Conservation (phyloP, 2,329 filamentous ascomycete species). For the Pyricularia pennisetigena region DNA sequence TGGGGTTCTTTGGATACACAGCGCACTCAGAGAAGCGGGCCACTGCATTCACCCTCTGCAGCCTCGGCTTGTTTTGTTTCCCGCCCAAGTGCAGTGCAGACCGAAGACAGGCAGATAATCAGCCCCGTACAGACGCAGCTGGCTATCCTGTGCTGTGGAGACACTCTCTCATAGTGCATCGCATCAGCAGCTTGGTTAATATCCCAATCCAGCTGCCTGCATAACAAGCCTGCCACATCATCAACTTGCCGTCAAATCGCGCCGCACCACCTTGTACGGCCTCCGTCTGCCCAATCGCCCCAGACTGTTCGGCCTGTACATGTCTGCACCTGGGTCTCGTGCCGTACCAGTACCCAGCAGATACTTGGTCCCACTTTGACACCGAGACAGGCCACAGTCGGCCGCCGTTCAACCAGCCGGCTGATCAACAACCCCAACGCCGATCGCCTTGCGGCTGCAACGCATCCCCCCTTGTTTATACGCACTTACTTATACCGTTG, state of each 20-base stretch:
- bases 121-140: neutral
- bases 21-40: neutral
- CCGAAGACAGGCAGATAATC: neutral
- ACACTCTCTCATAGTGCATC: neutral
- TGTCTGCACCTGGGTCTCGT: slow-evolving; percentile 18
- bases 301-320: slow-evolving; percentile 15
- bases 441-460: slow-evolving; percentile 12
- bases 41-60: neutral
- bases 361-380: slow-evolving; percentile 13
- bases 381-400: slow-evolving; percentile 3
- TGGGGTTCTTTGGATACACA: neutral
- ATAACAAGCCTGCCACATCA: slow-evolving; percentile 34
- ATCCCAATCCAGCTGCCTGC: slow-evolving; percentile 34
- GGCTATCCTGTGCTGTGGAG: neutral
- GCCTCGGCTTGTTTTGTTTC: neutral
- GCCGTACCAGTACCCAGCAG: slow-evolving; percentile 20
- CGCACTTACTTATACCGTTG: neutral
- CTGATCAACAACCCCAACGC: neutral
- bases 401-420: neutral
- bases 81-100: neutral
- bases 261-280: slow-evolving; percentile 17
- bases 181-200: slow-evolving; percentile 14
- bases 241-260: slow-evolving; percentile 29
- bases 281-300: slow-evolving; percentile 25
- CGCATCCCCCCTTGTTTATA: slow-evolving; percentile 8